Evolutionary conservation across 2,329 filamentous ascomycete genomes (phyloP).

Genomic region (Neurospora sp.): DNA sequence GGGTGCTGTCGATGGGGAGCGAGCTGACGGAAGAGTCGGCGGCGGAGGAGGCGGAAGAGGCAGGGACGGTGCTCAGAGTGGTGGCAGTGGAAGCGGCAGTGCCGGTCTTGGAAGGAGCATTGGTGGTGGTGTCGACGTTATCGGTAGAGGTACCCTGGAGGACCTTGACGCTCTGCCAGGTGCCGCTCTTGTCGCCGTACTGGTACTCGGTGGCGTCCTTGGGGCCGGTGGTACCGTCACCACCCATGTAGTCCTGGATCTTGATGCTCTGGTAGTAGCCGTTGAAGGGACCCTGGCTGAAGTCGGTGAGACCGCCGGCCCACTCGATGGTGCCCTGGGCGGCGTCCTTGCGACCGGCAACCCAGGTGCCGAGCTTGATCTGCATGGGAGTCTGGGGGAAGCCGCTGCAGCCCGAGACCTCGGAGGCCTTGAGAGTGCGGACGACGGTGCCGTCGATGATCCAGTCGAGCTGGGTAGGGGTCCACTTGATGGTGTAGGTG

Average conservation of each 20-base stretch:
- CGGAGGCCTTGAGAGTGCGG: slow-evolving; percentile 33
- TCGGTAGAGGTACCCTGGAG: slow-evolving; percentile 10
- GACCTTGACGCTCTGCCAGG: slow-evolving; percentile 41
- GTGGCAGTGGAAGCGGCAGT: slow-evolving; percentile 17
- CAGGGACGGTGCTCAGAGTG: slow-evolving; percentile 13
- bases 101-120: slow-evolving; percentile 12
- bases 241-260: slow-evolving; percentile 45
- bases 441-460: slow-evolving; percentile 41
- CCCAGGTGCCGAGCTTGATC: slow-evolving; percentile 51
- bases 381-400: slow-evolving; percentile 65
- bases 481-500: slow-evolving; percentile 63
- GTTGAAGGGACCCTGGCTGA: slow-evolving; percentile 39
- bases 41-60: slow-evolving; percentile 7
- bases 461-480: slow-evolving; percentile 45
- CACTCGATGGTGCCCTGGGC: slow-evolving; percentile 52
- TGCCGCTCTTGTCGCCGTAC: slow-evolving; percentile 39
- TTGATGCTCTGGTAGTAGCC: slow-evolving; percentile 48
- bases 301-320: slow-evolving; percentile 52
- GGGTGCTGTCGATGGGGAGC: slow-evolving; percentile 2
- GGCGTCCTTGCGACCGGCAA: slow-evolving; percentile 36
- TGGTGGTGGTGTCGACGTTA: slow-evolving; percentile 12
- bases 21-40: slow-evolving; percentile 9
- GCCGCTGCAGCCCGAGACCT: slow-evolving; percentile 39
- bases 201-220: slow-evolving; percentile 43
- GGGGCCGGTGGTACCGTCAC: slow-evolving; percentile 30